phyloP scores from a whole-genome alignment of 1,284 basidiomycete species.

The Tylopilus sp. region DNA sequence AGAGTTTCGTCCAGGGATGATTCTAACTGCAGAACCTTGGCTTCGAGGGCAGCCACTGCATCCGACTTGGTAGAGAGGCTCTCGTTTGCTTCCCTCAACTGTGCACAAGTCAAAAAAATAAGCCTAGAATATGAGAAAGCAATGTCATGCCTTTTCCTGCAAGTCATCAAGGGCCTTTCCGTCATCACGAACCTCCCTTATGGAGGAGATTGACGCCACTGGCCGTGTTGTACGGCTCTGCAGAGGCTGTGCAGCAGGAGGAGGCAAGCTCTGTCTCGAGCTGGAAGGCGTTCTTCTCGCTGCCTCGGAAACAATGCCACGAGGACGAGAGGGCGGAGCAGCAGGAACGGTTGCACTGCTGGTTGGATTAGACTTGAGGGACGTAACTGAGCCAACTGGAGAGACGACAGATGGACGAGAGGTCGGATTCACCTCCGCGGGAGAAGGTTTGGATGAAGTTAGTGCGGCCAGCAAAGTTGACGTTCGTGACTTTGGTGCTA shows the following conservation, averaged over 20 bases:
- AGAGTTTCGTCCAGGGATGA: conserved; percentile 47
- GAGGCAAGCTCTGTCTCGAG: conserved; percentile 38
- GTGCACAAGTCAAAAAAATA: conserved; percentile 9
- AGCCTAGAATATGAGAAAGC: conserved; percentile 4
- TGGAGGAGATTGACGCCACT: conserved; percentile 61
- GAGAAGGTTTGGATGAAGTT: conserved; percentile 34
- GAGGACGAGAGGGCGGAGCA: conserved; percentile 42
- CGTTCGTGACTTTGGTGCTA: conserved; percentile 32
- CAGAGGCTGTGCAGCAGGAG: conserved; percentile 23
- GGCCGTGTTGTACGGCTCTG: conserved; percentile 41
- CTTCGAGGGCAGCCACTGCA: conserved; percentile 48
- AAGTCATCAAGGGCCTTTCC: conserved; percentile 53
- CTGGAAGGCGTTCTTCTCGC: conserved; percentile 43
- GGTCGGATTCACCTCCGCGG: conserved; percentile 37
- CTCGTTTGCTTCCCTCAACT: conserved; percentile 60
- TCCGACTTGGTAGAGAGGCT: conserved; percentile 50
- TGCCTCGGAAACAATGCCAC: conserved; percentile 54
- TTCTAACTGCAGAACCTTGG: conserved; percentile 48
- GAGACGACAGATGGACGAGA: conserved; percentile 50
- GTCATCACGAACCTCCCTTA: conserved; percentile 64
- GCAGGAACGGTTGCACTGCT: conserved; percentile 19
- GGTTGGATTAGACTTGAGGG: conserved; percentile 33
- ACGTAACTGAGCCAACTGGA: conserved; percentile 42
- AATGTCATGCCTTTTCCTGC: conserved; percentile 51
- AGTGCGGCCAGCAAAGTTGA: conserved; percentile 36